Conservation (phyloP, 345 rosid species). For the Ailanthus altissimus region DNA sequence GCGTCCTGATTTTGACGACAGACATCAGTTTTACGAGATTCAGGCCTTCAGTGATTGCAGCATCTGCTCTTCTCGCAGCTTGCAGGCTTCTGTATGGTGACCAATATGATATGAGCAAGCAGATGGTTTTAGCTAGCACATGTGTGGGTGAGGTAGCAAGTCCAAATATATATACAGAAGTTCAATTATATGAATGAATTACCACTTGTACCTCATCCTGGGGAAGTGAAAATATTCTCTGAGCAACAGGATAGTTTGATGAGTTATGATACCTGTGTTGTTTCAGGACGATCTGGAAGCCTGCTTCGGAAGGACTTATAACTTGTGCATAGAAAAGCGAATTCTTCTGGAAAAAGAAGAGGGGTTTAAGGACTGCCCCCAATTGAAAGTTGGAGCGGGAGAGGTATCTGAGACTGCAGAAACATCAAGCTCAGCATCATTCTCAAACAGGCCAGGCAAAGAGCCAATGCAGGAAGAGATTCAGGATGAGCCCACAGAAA, state of each 20-base stretch:
- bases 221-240: no score
- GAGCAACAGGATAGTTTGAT: no score
- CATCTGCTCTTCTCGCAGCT: slow-evolving; percentile 7
- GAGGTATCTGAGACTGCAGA: not conserved
- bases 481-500: not conserved
- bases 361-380: no score
- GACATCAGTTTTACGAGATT: slow-evolving; percentile 8
- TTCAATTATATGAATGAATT: not conserved
- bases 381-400: not conserved
- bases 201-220: no score
- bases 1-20: not conserved
- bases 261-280: not conserved
- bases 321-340: not conserved
- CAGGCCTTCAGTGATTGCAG: slow-evolving; percentile 16
- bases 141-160: not conserved
- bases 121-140: not conserved
- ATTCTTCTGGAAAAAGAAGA: not conserved
- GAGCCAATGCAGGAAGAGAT: not conserved
- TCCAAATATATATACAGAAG: not conserved
- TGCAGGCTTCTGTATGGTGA: not conserved
- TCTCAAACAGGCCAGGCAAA: not conserved
- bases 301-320: not conserved
- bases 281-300: not conserved
- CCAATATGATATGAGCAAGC: not conserved
- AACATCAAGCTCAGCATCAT: not conserved